Evolutionary conservation across 208 protist genomes (phyloP), one percentile per base, ranked within the genome.

Genomic region (Trypanosoma cruzi): DNA sequence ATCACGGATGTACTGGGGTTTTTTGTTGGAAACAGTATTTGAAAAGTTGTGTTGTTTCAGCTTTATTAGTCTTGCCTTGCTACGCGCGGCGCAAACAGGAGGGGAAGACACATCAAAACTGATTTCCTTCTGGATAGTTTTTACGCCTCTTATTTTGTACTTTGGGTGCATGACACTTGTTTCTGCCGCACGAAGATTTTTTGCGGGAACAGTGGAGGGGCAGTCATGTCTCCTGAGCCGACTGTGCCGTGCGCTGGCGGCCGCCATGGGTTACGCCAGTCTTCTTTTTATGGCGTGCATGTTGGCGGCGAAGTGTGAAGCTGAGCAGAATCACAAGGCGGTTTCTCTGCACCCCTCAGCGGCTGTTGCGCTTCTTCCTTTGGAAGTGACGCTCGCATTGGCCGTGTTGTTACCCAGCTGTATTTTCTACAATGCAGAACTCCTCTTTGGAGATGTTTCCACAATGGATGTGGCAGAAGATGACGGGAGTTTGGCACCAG

Each of bases 61-160:
- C 31, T 90, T 86, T 52, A 31, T 84, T 8, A 72, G 42, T 18
- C 50, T 90, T 16, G 73, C 59, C 13, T 63, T 90, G 31, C 46
- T 57, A 3, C 81, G 81, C 18, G 76, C 75, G 1, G 10, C 52
- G 49, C 62, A 73, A 36, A 54, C 3, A 56, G 26, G 64, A 68
- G 44, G 50, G 52, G 6, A 50, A 18, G 34, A 40, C 20, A 49
- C 14, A 28, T 49, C 16, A 4, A 26, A 62, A 18, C 22, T 64
- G 24, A 24, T 85, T 55, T 85, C 81, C 62, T 90, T 87, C 64
- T 90, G 81, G 81, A 40, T 79, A 14, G 46, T 90, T 36, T 81
- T 87, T 42, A n/a, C 81, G 3, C 85, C 85, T 5, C 81, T 90
- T 37, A 73, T 90, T 32, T 63, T 80, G 22, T 82, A 64, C 32